A percentile compares a stretch with the other conserved stretches of the same genome.
These are phyloP conservation scores for Teratosphaeria pseudoeucalypti DNA, from an alignment of 2,329 filamentous ascomycete species.

Conservation along the genomic window DNA sequence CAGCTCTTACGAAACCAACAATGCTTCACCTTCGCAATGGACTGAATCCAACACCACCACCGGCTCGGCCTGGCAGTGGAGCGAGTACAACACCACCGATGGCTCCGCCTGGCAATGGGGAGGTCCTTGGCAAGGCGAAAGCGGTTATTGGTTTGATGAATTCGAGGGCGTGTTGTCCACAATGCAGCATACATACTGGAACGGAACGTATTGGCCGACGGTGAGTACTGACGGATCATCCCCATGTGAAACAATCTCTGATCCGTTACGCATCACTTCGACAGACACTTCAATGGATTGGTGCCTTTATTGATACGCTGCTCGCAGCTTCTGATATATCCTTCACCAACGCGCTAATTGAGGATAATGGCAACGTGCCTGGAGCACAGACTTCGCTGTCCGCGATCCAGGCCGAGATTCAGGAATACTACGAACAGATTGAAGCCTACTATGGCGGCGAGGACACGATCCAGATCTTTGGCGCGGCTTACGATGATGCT, in stretches of 20 bases:
- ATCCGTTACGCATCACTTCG: too few relatives aligned
- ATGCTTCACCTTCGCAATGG: background rate
- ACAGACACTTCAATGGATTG: constrained; percentile 20
- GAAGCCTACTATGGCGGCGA: constrained; percentile 19
- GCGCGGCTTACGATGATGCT: constrained; percentile 24
- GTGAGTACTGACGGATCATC: too few relatives aligned
- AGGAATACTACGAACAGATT: constrained; percentile 18
- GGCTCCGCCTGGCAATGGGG: background rate
- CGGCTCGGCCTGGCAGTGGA: background rate
- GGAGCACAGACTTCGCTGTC: constrained; percentile 4
- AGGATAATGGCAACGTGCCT: constrained; percentile 7
- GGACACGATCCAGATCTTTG: constrained; percentile 22
- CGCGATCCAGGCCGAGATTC: constrained; percentile 9
- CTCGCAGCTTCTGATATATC: constrained; percentile 13
- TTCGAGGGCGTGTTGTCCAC: constrained; percentile 16
- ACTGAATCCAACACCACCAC: background rate
- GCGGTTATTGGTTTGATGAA: constrained; percentile 18
- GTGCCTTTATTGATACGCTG: constrained; percentile 20
- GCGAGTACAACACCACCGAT: background rate
- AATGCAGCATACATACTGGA: constrained; percentile 22
- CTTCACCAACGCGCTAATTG: constrained; percentile 9
- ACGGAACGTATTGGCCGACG: constrained; percentile 20
- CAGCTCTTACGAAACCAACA: background rate
- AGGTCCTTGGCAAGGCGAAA: background rate
- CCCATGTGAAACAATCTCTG: too few relatives aligned